Evolutionary conservation across 1,284 basidiomycete species (phyloP).

Genomic region (Exobasidium cylindrosporum): DNA sequence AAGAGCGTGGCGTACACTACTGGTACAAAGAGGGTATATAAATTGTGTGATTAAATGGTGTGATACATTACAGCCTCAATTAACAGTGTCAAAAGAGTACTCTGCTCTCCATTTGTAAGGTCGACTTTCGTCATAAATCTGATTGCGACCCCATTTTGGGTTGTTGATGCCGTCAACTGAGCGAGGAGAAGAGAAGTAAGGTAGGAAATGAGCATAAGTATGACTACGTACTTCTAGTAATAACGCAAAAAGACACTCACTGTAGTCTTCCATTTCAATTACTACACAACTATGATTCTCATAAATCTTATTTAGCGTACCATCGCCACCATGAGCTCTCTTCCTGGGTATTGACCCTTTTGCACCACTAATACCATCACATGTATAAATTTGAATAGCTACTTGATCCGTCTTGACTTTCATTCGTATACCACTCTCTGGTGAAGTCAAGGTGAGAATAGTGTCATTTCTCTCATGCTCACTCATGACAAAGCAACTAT

Average conservation of each 20-base stretch:
- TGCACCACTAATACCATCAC: conserved; percentile 28
- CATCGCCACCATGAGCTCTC: conserved; percentile 44
- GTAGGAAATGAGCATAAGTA: no score
- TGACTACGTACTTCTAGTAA: no score
- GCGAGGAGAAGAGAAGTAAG: background rate
- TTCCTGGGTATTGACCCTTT: conserved; percentile 40
- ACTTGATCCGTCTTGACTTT: conserved; percentile 33
- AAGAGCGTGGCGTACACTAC: no score
- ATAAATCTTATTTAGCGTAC: conserved; percentile 34
- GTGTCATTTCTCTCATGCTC: conserved; percentile 27
- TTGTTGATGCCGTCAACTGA: conserved; percentile 42
- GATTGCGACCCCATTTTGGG: conserved; percentile 35
- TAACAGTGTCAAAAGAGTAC: conserved; percentile 31
- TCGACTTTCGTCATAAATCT: conserved; percentile 32
- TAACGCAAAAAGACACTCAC: no score
- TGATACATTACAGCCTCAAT: background rate
- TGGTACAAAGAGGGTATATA: no score
- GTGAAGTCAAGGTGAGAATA: conserved; percentile 37
- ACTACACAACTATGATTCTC: conserved; percentile 42
- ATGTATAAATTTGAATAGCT: conserved; percentile 46
- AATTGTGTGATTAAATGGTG: no score
- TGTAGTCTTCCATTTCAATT: conserved; percentile 46
- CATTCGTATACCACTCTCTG: conserved; percentile 40
- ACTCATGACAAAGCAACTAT: conserved; percentile 42
- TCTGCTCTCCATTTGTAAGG: conserved; percentile 43